A percentile compares a stretch with the other conserved stretches of the same genome.
These are phyloP conservation scores for Colletotrichum cuscutae DNA, from an alignment of 2,329 filamentous ascomycete species.

Conservation along the genomic window DNA sequence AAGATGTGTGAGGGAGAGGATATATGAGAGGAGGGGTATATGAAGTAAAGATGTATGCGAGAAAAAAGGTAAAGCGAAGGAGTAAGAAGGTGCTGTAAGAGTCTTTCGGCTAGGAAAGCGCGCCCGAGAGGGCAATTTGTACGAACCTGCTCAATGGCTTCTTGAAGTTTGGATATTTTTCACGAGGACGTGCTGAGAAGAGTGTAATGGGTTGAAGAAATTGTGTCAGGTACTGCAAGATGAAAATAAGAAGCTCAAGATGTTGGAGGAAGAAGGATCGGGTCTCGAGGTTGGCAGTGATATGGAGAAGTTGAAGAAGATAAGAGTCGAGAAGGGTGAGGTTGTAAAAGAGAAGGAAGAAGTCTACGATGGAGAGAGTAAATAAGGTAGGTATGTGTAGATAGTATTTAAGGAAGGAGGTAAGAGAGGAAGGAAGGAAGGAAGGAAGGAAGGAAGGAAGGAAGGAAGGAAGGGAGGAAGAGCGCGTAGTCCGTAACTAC, in stretches of 20 bases:
- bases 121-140: not conserved
- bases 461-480: too few species aligned
- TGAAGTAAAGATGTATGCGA: not conserved
- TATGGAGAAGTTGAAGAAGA: not conserved
- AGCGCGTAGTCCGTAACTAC: too few species aligned
- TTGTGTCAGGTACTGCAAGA: not conserved
- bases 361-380: too few species aligned
- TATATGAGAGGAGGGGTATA: too few species aligned
- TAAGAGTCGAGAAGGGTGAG: too few species aligned
- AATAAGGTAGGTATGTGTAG: too few species aligned
- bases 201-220: not conserved
- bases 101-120: not conserved
- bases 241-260: not conserved
- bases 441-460: too few species aligned
- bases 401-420: too few species aligned
- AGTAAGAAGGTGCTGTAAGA: not conserved
- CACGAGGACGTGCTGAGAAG: not conserved
- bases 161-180: not conserved
- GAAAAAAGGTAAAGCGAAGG: not conserved
- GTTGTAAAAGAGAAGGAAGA: too few species aligned
- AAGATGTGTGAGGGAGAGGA: too few species aligned
- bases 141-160: not conserved
- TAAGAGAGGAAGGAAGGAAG: too few species aligned
- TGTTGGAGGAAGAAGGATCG: not conserved
- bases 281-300: not conserved